phyloP scores from a whole-genome alignment of 2,329 filamentous ascomycete genomes.

The Aspergillus nomiae region DNA sequence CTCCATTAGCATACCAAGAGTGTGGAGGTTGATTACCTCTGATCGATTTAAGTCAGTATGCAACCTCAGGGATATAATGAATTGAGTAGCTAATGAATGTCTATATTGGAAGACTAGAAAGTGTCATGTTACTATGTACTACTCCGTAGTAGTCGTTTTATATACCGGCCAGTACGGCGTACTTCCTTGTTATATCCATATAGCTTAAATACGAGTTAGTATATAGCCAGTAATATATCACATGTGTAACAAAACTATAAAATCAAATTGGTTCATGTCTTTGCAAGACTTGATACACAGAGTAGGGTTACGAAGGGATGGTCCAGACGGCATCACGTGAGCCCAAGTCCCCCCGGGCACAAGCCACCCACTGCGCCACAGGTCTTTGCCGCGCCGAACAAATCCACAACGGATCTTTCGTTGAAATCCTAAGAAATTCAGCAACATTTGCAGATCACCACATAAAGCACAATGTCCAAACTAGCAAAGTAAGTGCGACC shows the following conservation, averaged over 20 bases:
- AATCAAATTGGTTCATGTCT: not conserved
- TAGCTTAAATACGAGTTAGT: too few species aligned
- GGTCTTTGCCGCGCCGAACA: constrained; percentile 34
- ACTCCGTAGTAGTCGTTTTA: not conserved
- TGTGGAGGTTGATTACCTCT: not conserved
- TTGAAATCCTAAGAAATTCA: constrained; percentile 44
- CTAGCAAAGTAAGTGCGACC: constrained; percentile 45
- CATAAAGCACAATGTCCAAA: constrained; percentile 47
- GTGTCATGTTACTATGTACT: not conserved
- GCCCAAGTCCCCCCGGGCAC: constrained; percentile 1
- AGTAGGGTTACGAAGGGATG: not conserved
- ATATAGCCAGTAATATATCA: not conserved
- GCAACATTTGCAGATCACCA: constrained; percentile 25
- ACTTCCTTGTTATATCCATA: not conserved
- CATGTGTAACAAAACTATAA: not conserved
- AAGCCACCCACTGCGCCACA: constrained; percentile 40
- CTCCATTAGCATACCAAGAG: not conserved
- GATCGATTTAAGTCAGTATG: not conserved
- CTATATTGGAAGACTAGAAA: too few species aligned
- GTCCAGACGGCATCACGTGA: constrained; percentile 20
- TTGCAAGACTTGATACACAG: not conserved
- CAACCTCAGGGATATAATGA: not conserved
- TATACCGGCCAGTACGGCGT: not conserved
- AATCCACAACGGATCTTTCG: constrained; percentile 47
- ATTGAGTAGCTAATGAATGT: not conserved